A percentile compares a stretch with the other conserved stretches of the same genome.
Conservation (phyloP, 441 rosid species). For the Syzygium malaccense region DNA sequence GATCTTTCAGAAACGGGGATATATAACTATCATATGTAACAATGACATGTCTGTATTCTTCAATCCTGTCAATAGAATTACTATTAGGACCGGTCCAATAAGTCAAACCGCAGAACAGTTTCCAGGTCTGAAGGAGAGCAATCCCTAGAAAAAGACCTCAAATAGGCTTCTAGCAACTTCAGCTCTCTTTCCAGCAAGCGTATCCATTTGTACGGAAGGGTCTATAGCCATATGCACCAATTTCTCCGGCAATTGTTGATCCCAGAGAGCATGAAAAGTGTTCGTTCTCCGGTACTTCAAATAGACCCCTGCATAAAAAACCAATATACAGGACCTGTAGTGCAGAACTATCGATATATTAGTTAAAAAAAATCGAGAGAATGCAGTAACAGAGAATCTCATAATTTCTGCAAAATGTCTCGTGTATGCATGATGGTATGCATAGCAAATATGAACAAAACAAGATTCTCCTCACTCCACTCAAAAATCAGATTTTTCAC, state of each 20-base stretch:
- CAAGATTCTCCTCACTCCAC: background rate
- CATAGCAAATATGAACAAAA: background rate
- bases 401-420: background rate
- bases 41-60: background rate
- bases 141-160: conserved; percentile 86
- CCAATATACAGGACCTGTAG: conserved; percentile 82
- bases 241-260: conserved; percentile 86
- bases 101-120: conserved; percentile 78
- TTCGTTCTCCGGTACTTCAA: conserved; percentile 84
- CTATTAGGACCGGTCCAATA: background rate
- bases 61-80: background rate
- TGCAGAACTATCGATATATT: background rate
- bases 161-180: conserved; percentile 86
- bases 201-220: conserved; percentile 86
- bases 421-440: background rate
- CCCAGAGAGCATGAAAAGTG: conserved; percentile 86
- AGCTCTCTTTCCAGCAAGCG: conserved; percentile 94
- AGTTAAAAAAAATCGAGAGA: background rate
- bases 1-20: background rate
- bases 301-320: conserved; percentile 84
- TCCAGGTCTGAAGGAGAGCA: conserved; percentile 91
- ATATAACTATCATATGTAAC: background rate
- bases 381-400: background rate
- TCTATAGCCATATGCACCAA: conserved; percentile 81
- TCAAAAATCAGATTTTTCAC: background rate